These are phyloP conservation scores for Megacollybia marginata DNA, from an alignment of 768 basidiomycete species.

Conservation along the genomic window DNA sequence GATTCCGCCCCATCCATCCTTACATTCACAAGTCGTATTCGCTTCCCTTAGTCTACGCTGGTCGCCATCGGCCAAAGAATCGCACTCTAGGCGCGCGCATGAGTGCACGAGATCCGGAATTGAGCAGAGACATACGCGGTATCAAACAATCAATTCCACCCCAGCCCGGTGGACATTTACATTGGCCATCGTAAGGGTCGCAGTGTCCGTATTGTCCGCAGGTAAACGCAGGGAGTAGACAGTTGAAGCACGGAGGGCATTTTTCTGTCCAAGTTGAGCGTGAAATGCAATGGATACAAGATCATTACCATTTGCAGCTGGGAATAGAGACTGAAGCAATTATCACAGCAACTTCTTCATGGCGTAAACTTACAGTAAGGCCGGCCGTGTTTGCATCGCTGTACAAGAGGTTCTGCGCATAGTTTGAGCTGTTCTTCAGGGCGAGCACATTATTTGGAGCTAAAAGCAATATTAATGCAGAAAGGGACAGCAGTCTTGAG, in stretches of 20 bases:
- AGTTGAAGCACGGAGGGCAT: constrained; percentile 94
- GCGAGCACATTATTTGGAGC: no score
- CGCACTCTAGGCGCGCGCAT: constrained; percentile 59
- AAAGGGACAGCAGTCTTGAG: no score
- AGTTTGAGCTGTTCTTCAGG: no score
- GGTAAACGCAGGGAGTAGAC: constrained; percentile 81
- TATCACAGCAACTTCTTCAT: no score
- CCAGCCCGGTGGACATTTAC: constrained; percentile 96
- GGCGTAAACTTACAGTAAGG: no score
- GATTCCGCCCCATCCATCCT: constrained; percentile 91
- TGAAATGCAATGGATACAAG: neutral
- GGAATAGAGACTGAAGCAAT: neutral
- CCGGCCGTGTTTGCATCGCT: no score
- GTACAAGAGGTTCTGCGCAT: no score
- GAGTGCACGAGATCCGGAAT: neutral
- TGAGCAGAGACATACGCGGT: constrained; percentile 57
- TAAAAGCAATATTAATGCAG: no score
- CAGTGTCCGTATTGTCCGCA: constrained; percentile 93
- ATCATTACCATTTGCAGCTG: neutral
- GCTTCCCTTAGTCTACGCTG: constrained; percentile 75
- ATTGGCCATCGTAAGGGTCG: constrained; percentile 89
- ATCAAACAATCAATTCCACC: constrained; percentile 91
- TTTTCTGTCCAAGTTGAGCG: constrained; percentile 27
- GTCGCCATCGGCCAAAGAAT: constrained; percentile 86
- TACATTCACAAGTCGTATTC: constrained; percentile 76